Evolutionary conservation across 23 red algal genomes (phyloP).

Genomic region (Cyanidioschyzon merolae): DNA sequence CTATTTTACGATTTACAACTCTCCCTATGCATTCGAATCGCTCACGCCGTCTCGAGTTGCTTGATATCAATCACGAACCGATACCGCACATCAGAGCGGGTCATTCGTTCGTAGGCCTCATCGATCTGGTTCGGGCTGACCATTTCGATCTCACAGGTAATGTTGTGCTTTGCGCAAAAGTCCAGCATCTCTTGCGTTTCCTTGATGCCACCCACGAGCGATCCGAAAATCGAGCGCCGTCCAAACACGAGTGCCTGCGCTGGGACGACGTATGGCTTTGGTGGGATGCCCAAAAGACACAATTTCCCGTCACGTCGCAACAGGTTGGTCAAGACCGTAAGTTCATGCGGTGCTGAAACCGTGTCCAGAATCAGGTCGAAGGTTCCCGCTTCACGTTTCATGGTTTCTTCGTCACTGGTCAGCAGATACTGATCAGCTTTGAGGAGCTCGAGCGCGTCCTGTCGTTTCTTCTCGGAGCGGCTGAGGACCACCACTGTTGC

Average conservation of each 20-base stretch:
- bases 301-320: conserved; percentile 1
- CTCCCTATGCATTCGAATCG: not conserved
- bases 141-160: conserved; percentile 13
- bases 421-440: not conserved
- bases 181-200: conserved; percentile 25
- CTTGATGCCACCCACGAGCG: conserved; percentile 26
- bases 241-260: not conserved
- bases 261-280: not conserved
- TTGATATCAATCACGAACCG: conserved; percentile 15
- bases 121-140: not conserved
- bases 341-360: conserved; percentile 1
- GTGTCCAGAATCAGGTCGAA: conserved; percentile 17
- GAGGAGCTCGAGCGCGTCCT: conserved; percentile 25
- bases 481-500: conserved; percentile 12
- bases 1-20: too few species aligned
- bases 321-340: not conserved
- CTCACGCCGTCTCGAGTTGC: not conserved
- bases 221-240: not conserved
- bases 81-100: not conserved
- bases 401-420: not conserved
- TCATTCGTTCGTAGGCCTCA: conserved; percentile 14
- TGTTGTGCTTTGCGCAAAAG: conserved; percentile 23
- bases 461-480: conserved; percentile 18
- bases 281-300: conserved; percentile 9
- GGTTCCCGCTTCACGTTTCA: conserved; percentile 11